These are phyloP conservation scores for Neostapfia colusana DNA, from an alignment of 176 grass and related monocot species.

Conservation along the genomic window DNA sequence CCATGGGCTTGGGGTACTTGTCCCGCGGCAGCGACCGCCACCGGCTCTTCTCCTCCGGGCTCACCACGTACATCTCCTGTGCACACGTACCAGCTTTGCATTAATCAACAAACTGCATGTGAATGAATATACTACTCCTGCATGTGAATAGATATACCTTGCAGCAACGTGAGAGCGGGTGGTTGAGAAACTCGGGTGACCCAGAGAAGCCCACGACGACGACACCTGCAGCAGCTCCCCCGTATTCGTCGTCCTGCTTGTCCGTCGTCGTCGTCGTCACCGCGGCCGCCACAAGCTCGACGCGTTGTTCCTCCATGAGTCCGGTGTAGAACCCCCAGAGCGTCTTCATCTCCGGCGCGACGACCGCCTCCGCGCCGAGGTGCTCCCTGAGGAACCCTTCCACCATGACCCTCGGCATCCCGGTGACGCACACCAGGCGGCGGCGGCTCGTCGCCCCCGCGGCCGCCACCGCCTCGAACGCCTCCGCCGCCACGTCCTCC, in stretches of 20 bases:
- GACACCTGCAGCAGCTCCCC: not conserved
- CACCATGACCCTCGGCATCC: slow-evolving; percentile 70
- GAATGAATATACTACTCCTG: too few species aligned
- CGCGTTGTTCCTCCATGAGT: slow-evolving; percentile 37
- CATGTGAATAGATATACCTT: too few species aligned
- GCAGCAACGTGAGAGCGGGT: slow-evolving; percentile 38
- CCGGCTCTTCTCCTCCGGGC: slow-evolving; percentile 34
- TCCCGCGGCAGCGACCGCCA: slow-evolving; percentile 41
- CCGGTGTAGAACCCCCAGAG: slow-evolving; percentile 61
- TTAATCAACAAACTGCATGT: too few species aligned
- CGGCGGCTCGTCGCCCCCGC: not conserved
- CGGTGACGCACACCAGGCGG: slow-evolving; percentile 43
- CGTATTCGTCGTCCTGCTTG: too few species aligned
- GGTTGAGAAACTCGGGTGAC: slow-evolving; percentile 18
- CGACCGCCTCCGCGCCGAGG: slow-evolving; percentile 39
- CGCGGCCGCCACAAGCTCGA: too few species aligned
- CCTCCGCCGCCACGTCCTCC: slow-evolving; percentile 49
- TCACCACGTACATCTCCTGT: slow-evolving; percentile 58
- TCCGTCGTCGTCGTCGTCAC: too few species aligned
- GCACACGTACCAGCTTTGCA: too few species aligned
- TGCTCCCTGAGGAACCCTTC: slow-evolving; percentile 63
- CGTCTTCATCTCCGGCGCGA: slow-evolving; percentile 51
- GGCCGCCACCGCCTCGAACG: slow-evolving; percentile 34
- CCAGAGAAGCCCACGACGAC: slow-evolving; percentile 26
- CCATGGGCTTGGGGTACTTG: slow-evolving; percentile 49